Evolutionary conservation across 352 stramenopile genomes (phyloP), one percentile per base, ranked within the genome.

Genomic region (Aphanomyces euteiches): DNA sequence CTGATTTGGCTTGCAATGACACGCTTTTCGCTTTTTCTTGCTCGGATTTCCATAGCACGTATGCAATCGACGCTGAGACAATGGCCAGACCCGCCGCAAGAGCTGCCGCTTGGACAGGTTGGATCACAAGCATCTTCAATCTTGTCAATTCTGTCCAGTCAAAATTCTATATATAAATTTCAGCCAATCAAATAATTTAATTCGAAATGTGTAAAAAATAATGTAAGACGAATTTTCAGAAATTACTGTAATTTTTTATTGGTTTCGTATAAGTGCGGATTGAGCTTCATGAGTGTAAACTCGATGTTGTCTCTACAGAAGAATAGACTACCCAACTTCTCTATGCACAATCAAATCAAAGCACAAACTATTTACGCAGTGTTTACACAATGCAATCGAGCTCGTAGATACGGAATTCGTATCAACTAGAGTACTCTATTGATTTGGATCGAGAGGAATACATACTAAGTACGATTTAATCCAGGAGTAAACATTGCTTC

Each of bases 41-140:
- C 21, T 41, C 10, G 37, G 28, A 2, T 54, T 75, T 75, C 28
- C 37, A 60, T 38, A 58, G 50, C n/a, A 79, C 50, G 67, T 77
- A 77, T 4, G 64, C 64, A 50, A 70, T 70, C n/a, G 64, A 70
- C 4, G 64, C 64, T 6, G 50, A 21, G 10, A 70, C 54, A n/a
- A 70, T 17, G 37, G 64, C 64, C 6, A 70, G 40, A 17, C 41
- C 45, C 4, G 40, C 64, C 6, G 64, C 64, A 12, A 37, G 15
- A 7, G 38, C 19, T 19, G 64, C 64, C 38, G 56, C 17, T 19
- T 19, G 13, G 28, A 48, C 7, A 7, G 64, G 40, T 43, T 53
- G 58, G 64, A 70, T 47, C 64, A 54, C 4, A 1, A 70, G 40
- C 64, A 70, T 70, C 10, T 58, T 54, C 10, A 56, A 67, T 48